These are phyloP conservation scores for Penicillium capsulatum DNA, from an alignment of 2,329 filamentous ascomycete species.

Conservation along the genomic window DNA sequence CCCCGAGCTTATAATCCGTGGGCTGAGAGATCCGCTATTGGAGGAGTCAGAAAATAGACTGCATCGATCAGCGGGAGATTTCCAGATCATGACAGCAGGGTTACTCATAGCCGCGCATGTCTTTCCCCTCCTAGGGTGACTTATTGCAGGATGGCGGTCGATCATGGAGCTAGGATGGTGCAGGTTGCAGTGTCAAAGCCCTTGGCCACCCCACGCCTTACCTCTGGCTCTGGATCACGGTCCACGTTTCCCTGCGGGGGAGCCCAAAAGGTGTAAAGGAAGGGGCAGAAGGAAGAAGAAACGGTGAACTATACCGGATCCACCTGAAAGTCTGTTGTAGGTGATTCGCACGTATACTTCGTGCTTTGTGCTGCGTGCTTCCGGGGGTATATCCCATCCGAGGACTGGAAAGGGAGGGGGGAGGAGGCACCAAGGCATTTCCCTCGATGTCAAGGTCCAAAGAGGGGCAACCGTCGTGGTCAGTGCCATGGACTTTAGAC, in stretches of 20 bases:
- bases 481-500: constrained; percentile 38
- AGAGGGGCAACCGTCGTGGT: constrained; percentile 21
- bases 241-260: constrained; percentile 16
- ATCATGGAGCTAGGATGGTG: constrained; percentile 35
- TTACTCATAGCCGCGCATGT: constrained; percentile 36
- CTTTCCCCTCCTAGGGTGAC: constrained; percentile 29
- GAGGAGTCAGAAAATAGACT: constrained; percentile 38
- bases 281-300: constrained; percentile 16
- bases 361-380: too few relatives aligned
- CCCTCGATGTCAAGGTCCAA: neutral
- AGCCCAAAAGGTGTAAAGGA: constrained; percentile 2
- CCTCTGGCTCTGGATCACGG: constrained; percentile 18
- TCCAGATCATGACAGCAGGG: constrained; percentile 37
- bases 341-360: too few relatives aligned
- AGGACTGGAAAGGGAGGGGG: too few relatives aligned
- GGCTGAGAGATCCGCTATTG: constrained; percentile 29
- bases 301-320: constrained; percentile 26
- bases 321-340: too few relatives aligned
- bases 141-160: constrained; percentile 38
- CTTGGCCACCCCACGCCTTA: constrained; percentile 13
- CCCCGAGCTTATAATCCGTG: constrained; percentile 35
- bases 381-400: too few relatives aligned
- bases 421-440: neutral
- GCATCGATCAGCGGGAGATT: constrained; percentile 33
- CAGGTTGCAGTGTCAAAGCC: constrained; percentile 25